A percentile compares a stretch with the other conserved stretches of the same genome.
Conservation (phyloP, 768 basidiomycete genomes). For the Dacryopinax spathularia region DNA sequence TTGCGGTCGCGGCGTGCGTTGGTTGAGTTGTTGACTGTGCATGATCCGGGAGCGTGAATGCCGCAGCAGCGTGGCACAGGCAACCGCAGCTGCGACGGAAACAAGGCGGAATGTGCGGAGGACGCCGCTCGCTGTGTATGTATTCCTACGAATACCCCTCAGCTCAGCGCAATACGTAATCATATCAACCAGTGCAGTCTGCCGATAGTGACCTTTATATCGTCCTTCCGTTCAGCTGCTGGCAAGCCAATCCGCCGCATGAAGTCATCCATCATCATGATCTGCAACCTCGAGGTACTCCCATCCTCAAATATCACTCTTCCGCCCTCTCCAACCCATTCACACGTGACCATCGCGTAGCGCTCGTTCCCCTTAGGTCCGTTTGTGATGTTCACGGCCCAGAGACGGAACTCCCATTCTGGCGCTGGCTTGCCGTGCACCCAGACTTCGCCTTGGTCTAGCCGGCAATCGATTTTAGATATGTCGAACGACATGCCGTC, state of each 20-base stretch:
- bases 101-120: no score
- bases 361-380: neutral
- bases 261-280: neutral
- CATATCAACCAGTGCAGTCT: neutral
- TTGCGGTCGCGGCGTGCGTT: no score
- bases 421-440: conserved; percentile 3
- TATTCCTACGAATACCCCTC: no score
- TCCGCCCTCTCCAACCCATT: neutral
- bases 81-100: no score
- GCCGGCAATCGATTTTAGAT: conserved; percentile 56
- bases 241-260: neutral
- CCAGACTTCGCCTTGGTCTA: conserved; percentile 14
- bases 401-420: conserved; percentile 1
- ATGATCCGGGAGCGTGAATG: no score
- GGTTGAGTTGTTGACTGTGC: no score
- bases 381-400: neutral
- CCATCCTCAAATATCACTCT: neutral
- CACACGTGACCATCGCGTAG: neutral
- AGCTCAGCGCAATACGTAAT: neutral
- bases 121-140: no score
- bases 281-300: neutral
- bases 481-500: conserved; percentile 74
- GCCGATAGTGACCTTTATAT: neutral
- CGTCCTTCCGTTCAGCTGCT: neutral
- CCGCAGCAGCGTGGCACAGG: no score